Percentiles rank a stretch among this genome's conserved stretches.
These are phyloP conservation scores for Aureobasidium leucospermi DNA, from an alignment of 2,329 filamentous ascomycete genomes.

Conservation along the genomic window DNA sequence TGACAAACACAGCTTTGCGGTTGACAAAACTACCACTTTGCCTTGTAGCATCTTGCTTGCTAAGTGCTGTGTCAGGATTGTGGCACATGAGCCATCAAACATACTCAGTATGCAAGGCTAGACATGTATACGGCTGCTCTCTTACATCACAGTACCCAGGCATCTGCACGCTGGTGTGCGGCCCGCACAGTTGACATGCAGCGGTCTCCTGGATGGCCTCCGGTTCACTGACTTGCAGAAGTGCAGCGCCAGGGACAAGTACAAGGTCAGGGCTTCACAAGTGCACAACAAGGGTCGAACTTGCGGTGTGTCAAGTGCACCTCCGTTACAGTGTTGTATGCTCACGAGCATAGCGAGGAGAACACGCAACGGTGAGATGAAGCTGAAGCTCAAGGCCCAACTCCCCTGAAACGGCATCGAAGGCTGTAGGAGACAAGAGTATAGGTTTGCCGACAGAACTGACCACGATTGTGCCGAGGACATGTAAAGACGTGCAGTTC, in stretches of 20 bases:
- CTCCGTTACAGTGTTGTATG: not conserved
- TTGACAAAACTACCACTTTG: too few relatives aligned
- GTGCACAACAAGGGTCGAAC: not conserved
- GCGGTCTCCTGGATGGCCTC: not conserved
- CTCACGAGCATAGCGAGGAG: not conserved
- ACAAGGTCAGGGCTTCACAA: constrained; percentile 1
- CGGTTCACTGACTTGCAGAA: not conserved
- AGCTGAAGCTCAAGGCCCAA: not conserved
- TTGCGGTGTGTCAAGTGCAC: constrained; percentile 3
- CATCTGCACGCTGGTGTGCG: constrained; percentile 2
- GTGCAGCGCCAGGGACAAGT: not conserved
- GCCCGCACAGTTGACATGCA: constrained; percentile 7
- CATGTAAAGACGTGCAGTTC: not conserved
- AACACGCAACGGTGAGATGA: constrained; percentile 3
- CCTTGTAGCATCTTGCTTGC: too few relatives aligned
- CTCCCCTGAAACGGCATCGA: constrained; percentile 8
- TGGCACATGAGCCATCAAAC: not conserved
- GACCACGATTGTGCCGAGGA: not conserved
- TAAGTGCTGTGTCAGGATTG: not conserved
- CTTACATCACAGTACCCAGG: not conserved
- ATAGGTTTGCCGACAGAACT: not conserved
- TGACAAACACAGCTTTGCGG: too few relatives aligned
- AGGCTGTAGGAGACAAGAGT: not conserved
- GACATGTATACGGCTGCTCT: not conserved
- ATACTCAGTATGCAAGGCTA: not conserved